These are phyloP conservation scores for Cordyceps farinosa DNA, from an alignment of 2,329 filamentous ascomycete species.

Conservation along the genomic window DNA sequence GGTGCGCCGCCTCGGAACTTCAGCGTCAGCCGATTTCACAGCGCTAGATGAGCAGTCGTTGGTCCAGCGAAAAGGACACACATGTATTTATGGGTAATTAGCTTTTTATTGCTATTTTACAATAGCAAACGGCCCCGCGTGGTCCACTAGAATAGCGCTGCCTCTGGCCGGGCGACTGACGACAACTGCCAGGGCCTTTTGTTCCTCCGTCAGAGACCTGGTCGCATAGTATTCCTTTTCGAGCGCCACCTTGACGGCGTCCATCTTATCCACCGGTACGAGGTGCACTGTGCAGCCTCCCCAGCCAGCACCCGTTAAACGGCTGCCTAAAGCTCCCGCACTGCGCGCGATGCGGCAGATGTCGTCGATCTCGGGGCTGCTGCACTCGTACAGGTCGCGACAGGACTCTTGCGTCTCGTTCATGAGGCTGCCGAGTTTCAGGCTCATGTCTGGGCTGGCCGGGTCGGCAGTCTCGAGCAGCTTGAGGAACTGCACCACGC, in stretches of 20 bases:
- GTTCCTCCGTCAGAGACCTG: conserved; percentile 62
- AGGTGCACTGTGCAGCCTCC: conserved; percentile 95
- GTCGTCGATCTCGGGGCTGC: conserved; percentile 85
- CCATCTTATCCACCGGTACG: conserved; percentile 78
- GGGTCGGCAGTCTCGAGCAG: conserved; percentile 59
- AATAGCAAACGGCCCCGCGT: conserved; percentile 31
- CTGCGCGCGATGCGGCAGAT: conserved; percentile 75
- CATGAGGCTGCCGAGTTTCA: conserved; percentile 73
- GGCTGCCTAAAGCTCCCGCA: conserved; percentile 78
- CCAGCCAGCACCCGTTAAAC: conserved; percentile 93
- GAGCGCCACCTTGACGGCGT: conserved; percentile 72
- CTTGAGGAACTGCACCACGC: conserved; percentile 78
- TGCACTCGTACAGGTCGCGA: conserved; percentile 84
- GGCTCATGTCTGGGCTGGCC: conserved; percentile 53
- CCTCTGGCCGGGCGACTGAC: conserved; percentile 84
- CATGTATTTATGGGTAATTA: neutral
- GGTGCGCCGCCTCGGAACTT: neutral
- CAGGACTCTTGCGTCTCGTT: conserved; percentile 89
- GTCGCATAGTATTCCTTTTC: conserved; percentile 78
- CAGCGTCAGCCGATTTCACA: neutral
- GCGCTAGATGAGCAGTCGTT: neutral
- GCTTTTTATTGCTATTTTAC: conserved; percentile 14
- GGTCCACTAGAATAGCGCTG: conserved; percentile 38
- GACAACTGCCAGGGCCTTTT: conserved; percentile 74
- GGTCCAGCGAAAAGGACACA: neutral